Conservation (phyloP, 768 basidiomycete species). For the Crassisporium funariophilum region DNA sequence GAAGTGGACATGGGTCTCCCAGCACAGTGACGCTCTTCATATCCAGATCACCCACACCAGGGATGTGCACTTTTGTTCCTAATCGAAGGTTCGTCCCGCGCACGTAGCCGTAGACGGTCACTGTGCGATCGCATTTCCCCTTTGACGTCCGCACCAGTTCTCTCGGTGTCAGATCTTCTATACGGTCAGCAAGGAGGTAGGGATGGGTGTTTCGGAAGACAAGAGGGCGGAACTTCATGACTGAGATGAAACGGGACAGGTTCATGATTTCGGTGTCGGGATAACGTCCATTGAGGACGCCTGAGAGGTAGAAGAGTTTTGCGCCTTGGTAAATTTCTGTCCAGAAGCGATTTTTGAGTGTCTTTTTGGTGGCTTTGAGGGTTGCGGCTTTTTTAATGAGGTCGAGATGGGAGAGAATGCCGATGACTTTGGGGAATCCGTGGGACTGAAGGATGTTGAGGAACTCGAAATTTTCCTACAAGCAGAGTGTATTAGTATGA, state of each 20-base stretch:
- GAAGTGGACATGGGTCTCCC: slow-evolving; percentile 95
- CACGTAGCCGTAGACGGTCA: slow-evolving; percentile 94
- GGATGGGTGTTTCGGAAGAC: slow-evolving; percentile 95
- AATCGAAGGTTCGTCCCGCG: slow-evolving; percentile 82
- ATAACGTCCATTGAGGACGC: slow-evolving; percentile 95
- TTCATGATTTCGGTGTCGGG: slow-evolving; percentile 97
- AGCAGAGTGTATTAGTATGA: neutral
- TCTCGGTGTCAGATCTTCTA: slow-evolving; percentile 92
- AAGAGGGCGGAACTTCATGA: slow-evolving; percentile 98
- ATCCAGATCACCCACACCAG: slow-evolving; percentile 89
- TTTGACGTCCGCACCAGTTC: slow-evolving; percentile 75
- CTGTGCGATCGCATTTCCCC: slow-evolving; percentile 90
- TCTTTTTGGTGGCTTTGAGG: slow-evolving; percentile 88
- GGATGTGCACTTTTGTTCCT: slow-evolving; percentile 86
- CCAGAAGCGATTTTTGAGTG: slow-evolving; percentile 98
- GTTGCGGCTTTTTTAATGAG: slow-evolving; percentile 91
- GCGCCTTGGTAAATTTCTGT: slow-evolving; percentile 99
- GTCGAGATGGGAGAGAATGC: slow-evolving; percentile 93
- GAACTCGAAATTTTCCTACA: slow-evolving; percentile 97
- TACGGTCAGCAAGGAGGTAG: slow-evolving; percentile 90
- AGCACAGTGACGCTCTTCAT: slow-evolving; percentile 74
- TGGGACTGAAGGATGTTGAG: slow-evolving; percentile 96
- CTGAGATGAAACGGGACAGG: slow-evolving; percentile 92
- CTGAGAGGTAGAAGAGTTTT: slow-evolving; percentile 96
- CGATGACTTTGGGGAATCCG: slow-evolving; percentile 98